A percentile compares a stretch with the other conserved stretches of the same genome.
Evolutionary conservation across 805 yeast genomes (phyloP).

Genomic region (Blastobotrys attinorum): DNA sequence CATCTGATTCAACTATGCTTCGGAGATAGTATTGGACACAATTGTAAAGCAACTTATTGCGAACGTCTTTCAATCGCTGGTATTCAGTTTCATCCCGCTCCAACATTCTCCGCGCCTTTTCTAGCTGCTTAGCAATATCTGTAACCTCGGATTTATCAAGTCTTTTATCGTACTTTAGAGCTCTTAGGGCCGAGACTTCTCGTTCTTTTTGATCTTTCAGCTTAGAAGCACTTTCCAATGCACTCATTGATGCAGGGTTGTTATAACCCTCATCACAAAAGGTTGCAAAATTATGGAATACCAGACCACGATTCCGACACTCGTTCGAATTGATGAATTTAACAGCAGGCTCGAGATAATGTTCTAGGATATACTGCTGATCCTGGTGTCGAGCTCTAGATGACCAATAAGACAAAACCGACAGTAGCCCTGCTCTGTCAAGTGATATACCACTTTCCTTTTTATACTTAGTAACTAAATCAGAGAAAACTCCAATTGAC

Average conservation of each 20-base stretch:
- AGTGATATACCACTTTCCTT: slow-evolving; percentile 2
- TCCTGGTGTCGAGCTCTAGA: slow-evolving; percentile 63
- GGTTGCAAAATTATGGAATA: slow-evolving; percentile 54
- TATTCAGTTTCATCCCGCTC: slow-evolving; percentile 33
- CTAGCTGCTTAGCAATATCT: background rate
- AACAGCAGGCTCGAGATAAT: slow-evolving; percentile 47
- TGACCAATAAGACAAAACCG: slow-evolving; percentile 49
- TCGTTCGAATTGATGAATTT: slow-evolving; percentile 14
- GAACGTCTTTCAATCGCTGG: slow-evolving; percentile 31
- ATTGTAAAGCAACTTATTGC: slow-evolving; percentile 38
- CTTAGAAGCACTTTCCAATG: background rate
- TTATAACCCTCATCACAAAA: slow-evolving; percentile 60
- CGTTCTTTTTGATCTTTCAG: background rate
- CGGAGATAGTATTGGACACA: slow-evolving; percentile 55
- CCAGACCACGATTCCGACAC: slow-evolving; percentile 30
- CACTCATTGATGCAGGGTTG: background rate
- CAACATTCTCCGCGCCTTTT: background rate
- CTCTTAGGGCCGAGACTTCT: background rate
- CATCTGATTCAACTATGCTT: slow-evolving; percentile 40
- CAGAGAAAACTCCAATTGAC: slow-evolving; percentile 49
- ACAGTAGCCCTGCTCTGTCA: background rate
- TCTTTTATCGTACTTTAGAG: slow-evolving; percentile 3
- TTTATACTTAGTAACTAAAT: slow-evolving; percentile 20
- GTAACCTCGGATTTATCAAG: background rate
- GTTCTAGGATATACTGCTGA: slow-evolving; percentile 47